These are phyloP conservation scores for Coleophoma crateriformis DNA, from an alignment of 2,329 filamentous ascomycete species.

Conservation along the genomic window DNA sequence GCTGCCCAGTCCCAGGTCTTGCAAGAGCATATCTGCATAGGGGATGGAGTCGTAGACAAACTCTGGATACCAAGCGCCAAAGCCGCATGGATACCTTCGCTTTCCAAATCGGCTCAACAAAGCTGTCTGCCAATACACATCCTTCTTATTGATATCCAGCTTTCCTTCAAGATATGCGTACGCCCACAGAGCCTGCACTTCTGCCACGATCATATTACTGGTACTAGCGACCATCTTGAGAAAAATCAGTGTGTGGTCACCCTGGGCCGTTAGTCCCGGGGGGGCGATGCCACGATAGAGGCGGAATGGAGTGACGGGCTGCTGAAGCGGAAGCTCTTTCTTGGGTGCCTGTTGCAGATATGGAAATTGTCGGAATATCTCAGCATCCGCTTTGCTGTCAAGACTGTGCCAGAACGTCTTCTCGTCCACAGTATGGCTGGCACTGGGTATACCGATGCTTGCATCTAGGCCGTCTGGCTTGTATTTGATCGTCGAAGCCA, in stretches of 20 bases:
- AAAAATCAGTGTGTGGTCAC: background rate
- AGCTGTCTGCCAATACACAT: constrained; percentile 48
- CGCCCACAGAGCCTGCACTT: constrained; percentile 52
- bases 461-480: background rate
- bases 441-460: background rate
- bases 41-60: constrained; percentile 71
- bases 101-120: constrained; percentile 62
- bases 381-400: background rate
- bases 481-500: background rate
- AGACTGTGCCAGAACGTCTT: background rate
- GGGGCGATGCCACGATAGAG: background rate
- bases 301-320: background rate
- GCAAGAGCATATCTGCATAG: constrained; percentile 62
- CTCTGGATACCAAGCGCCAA: constrained; percentile 55
- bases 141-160: constrained; percentile 32
- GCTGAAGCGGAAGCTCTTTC: background rate
- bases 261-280: background rate
- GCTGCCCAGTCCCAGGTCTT: constrained; percentile 56
- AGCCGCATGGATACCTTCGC: constrained; percentile 62
- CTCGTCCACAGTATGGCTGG: background rate
- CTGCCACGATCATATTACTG: constrained; percentile 27
- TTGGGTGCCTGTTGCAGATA: background rate
- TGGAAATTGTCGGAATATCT: background rate
- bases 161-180: constrained; percentile 53
- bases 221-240: background rate